Evolutionary conservation across 2,329 filamentous ascomycete genomes (phyloP).

Genomic region (Fusarium sp.): DNA sequence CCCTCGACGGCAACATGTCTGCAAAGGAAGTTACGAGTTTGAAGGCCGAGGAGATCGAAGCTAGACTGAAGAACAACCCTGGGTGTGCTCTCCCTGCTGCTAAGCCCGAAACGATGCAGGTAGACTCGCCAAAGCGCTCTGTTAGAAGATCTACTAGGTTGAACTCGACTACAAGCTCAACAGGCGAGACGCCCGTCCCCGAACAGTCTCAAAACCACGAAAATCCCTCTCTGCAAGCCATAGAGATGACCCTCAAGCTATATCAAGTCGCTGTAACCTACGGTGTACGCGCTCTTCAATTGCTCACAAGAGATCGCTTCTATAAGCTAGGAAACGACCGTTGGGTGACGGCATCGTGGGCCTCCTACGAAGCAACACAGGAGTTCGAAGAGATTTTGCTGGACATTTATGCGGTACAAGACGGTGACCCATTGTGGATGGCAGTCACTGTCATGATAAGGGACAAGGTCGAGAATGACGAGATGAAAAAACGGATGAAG

Average conservation of each 20-base stretch:
- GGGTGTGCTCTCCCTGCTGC: not conserved
- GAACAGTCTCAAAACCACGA: not conserved
- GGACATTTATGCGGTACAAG: slow-evolving; percentile 11
- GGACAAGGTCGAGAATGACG: not conserved
- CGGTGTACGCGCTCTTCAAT: slow-evolving; percentile 48
- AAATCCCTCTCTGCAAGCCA: not conserved
- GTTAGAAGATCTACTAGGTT: slow-evolving; percentile 15
- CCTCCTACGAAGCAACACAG: slow-evolving; percentile 8
- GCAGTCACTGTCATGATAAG: slow-evolving; percentile 31
- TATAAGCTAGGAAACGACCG: slow-evolving; percentile 32
- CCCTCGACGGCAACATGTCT: not conserved
- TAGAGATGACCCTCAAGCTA: slow-evolving; percentile 37
- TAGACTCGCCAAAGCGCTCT: not conserved
- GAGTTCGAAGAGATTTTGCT: slow-evolving; percentile 25
- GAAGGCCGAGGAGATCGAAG: slow-evolving; percentile 12
- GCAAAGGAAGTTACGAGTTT: not conserved
- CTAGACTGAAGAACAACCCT: slow-evolving; percentile 3
- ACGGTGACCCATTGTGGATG: slow-evolving; percentile 18
- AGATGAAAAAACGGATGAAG: slow-evolving; percentile 19
- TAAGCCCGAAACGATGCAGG: not conserved
- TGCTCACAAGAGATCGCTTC: slow-evolving; percentile 48
- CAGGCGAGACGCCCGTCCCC: not conserved
- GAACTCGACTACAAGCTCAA: not conserved
- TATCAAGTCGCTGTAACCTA: slow-evolving; percentile 54
- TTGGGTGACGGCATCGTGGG: slow-evolving; percentile 1